phyloP scores from a whole-genome alignment of 1,284 basidiomycete species.

The Cutaneotrichosporon curvatum region DNA sequence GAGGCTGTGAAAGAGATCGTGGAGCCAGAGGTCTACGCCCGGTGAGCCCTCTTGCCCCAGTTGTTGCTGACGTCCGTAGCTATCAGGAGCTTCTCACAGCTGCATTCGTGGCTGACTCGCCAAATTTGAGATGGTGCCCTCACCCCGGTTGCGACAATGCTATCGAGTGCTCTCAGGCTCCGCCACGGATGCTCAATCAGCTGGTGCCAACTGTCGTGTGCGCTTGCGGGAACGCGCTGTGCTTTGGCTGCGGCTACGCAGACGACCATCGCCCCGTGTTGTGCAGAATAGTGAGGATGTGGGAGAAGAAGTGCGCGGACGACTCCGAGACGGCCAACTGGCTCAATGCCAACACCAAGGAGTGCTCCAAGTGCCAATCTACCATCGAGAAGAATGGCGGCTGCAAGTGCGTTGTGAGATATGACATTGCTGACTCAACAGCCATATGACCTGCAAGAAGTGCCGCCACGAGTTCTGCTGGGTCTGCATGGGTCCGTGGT shows the following conservation, averaged over 20 bases:
- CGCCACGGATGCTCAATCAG: slow-evolving; percentile 64
- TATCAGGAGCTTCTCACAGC: slow-evolving; percentile 83
- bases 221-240: slow-evolving; percentile 65
- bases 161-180: slow-evolving; percentile 75
- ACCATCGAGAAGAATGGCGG: slow-evolving; percentile 99
- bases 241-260: slow-evolving; percentile 81
- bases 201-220: slow-evolving; percentile 87
- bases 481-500: slow-evolving; percentile 76
- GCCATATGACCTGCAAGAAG: slow-evolving; percentile 99
- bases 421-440: slow-evolving; percentile 35
- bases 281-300: slow-evolving; percentile 80
- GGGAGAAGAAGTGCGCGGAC: slow-evolving; percentile 95
- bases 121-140: slow-evolving; percentile 86
- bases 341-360: slow-evolving; percentile 99
- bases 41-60: slow-evolving; percentile 38
- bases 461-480: slow-evolving; percentile 78
- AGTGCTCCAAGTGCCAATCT: slow-evolving; percentile 88
- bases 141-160: slow-evolving; percentile 66
- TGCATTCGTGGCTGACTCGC: slow-evolving; percentile 81
- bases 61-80: slow-evolving; percentile 45
- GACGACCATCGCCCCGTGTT: slow-evolving; percentile 85
- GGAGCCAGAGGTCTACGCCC: slow-evolving; percentile 40
- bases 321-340: slow-evolving; percentile 98
- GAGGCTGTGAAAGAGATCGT: slow-evolving; percentile 50
- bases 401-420: slow-evolving; percentile 70